These are phyloP conservation scores for Zizania palustris DNA, from an alignment of 202 grass and related monocot species.

Conservation along the genomic window DNA sequence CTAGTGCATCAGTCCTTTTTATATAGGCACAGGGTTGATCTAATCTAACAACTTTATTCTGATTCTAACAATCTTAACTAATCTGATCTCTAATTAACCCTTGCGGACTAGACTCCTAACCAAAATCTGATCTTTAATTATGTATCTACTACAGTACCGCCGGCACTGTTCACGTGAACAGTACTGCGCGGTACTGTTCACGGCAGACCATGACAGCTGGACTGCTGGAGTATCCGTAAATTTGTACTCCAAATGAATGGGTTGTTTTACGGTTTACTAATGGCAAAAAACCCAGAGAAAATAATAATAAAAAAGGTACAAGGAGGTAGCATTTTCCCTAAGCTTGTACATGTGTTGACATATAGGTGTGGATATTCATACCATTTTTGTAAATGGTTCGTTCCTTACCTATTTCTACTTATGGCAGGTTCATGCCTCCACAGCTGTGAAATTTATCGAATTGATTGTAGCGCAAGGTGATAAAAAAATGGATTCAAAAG, in stretches of 20 bases:
- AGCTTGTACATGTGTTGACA: background rate
- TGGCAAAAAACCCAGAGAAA: background rate
- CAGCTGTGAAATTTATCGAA: conserved; percentile 60
- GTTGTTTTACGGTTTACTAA: conserved; percentile 11
- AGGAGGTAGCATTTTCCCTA: background rate
- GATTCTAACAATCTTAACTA: too few species aligned
- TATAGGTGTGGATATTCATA: background rate
- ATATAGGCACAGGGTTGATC: too few species aligned
- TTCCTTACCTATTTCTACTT: conserved; percentile 40
- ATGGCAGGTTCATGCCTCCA: conserved; percentile 72
- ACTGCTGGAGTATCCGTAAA: background rate
- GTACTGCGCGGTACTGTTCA: too few species aligned
- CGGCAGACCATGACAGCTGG: too few species aligned
- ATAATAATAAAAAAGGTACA: background rate
- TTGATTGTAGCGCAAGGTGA: conserved; percentile 57
- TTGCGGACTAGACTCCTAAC: too few species aligned
- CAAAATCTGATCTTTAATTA: too few species aligned
- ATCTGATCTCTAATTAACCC: too few species aligned
- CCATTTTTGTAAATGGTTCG: conserved; percentile 25
- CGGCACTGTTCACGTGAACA: too few species aligned
- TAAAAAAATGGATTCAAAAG: conserved; percentile 48
- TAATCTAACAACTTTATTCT: too few species aligned
- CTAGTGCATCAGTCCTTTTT: too few species aligned
- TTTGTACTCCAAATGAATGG: conserved; percentile 10
- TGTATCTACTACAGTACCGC: too few species aligned